phyloP scores from a whole-genome alignment of 441 rosid genomes.

The Brassica hybrid region DNA sequence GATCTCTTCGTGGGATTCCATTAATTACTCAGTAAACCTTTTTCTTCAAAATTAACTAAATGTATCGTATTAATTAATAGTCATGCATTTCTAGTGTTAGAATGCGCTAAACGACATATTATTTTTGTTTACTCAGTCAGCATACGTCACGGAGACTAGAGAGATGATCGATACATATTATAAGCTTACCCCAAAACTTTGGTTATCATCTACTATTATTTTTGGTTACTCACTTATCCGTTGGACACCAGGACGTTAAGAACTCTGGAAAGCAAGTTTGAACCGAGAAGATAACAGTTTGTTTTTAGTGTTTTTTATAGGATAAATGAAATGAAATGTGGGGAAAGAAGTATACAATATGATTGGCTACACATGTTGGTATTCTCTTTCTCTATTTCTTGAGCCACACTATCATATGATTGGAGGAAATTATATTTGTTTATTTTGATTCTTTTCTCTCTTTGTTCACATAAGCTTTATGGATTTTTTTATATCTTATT shows the following conservation, averaged over 20 bases:
- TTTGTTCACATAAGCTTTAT: constrained; percentile 18
- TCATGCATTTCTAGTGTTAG: background rate
- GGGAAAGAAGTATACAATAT: constrained; percentile 16
- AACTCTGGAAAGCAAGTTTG: background rate
- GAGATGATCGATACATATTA: constrained; percentile 1
- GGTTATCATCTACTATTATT: too few relatives aligned
- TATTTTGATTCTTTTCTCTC: background rate
- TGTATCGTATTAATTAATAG: background rate
- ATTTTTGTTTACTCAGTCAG: background rate
- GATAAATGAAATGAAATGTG: constrained; percentile 4
- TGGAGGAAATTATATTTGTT: constrained; percentile 25
- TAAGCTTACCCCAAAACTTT: background rate
- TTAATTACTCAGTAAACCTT: constrained; percentile 9
- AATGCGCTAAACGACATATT: background rate
- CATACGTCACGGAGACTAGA: background rate
- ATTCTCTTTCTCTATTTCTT: constrained; percentile 43
- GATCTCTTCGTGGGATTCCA: constrained; percentile 33
- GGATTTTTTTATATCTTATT: constrained; percentile 11
- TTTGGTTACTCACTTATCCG: too few relatives aligned
- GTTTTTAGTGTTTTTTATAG: background rate
- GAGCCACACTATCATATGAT: constrained; percentile 44
- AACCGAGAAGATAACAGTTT: constrained; percentile 6
- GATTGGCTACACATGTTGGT: constrained; percentile 42
- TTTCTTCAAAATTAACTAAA: constrained; percentile 2
- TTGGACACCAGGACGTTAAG: background rate